phyloP scores from a whole-genome alignment of 176 grass and related monocot genomes.

The Triticum timopheevii region DNA sequence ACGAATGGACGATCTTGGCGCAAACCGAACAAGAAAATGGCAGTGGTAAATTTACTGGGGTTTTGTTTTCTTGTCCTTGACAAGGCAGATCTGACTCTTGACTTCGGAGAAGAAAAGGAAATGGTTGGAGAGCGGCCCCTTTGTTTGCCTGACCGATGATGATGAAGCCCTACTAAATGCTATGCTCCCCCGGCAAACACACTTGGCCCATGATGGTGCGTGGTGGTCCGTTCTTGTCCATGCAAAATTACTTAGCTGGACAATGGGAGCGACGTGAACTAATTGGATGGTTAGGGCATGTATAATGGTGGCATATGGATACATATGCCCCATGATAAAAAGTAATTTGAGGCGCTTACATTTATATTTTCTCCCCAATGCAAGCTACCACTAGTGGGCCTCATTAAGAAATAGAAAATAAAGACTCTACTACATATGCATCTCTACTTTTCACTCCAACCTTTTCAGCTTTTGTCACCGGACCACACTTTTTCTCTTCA shows the following conservation, averaged over 20 bases:
- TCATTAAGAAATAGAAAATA: no score
- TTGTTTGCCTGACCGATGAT: background rate
- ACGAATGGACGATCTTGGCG: background rate
- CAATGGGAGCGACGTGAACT: no score
- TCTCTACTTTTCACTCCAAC: no score
- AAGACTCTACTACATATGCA: no score
- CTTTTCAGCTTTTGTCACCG: no score
- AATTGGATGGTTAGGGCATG: no score
- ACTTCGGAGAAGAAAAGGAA: background rate
- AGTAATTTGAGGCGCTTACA: no score
- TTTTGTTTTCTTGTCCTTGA: background rate
- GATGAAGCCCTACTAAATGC: background rate
- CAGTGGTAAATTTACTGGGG: background rate
- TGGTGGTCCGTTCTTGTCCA: background rate
- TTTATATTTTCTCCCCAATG: no score
- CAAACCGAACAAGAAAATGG: background rate
- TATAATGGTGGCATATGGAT: no score
- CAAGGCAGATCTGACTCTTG: background rate
- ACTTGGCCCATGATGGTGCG: background rate
- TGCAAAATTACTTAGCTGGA: background rate
- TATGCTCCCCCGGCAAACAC: background rate
- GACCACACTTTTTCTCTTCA: no score
- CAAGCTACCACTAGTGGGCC: no score
- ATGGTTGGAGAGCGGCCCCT: background rate
- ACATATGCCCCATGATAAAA: no score